A percentile compares a stretch with the other conserved stretches of the same genome.
These are phyloP conservation scores for Nakazawaea anatomiae DNA, from an alignment of 805 yeast species.

Conservation along the genomic window DNA sequence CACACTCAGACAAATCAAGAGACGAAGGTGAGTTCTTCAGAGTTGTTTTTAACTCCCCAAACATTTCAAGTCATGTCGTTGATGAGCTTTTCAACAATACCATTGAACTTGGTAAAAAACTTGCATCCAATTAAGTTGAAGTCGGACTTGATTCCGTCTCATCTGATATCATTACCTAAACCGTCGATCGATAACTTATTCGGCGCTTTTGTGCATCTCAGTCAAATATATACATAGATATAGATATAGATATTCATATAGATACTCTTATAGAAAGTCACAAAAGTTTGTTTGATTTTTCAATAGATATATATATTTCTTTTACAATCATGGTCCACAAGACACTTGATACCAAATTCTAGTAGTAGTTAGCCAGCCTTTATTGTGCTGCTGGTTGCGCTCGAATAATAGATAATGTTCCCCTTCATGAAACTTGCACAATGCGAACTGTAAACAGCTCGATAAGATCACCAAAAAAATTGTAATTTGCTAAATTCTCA, in stretches of 20 bases:
- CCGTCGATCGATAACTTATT: too few species aligned
- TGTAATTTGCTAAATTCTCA: too few species aligned
- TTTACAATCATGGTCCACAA: not conserved
- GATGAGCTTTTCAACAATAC: constrained; percentile 30
- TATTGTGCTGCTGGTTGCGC: too few species aligned
- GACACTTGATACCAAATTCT: too few species aligned
- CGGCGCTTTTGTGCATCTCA: not conserved
- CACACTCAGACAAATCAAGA: constrained; percentile 38
- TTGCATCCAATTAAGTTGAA: not conserved
- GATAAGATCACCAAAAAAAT: too few species aligned
- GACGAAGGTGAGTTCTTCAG: constrained; percentile 73
- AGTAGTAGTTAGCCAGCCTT: too few species aligned
- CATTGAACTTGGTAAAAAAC: not conserved
- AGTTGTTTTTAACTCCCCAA: constrained; percentile 77
- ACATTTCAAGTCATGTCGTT: constrained; percentile 34
- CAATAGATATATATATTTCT: not conserved
- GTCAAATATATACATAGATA: not conserved
- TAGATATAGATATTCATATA: not conserved
- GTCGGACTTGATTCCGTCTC: too few species aligned
- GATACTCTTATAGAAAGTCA: not conserved
- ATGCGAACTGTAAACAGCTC: too few species aligned
- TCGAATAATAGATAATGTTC: too few species aligned
- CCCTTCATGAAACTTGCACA: too few species aligned
- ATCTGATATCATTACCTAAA: too few species aligned
- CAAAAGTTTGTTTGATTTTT: not conserved